Base-by-base conservation (phyloP, 176 grass and related monocot genomes). In the Lolium perenne region DNA sequence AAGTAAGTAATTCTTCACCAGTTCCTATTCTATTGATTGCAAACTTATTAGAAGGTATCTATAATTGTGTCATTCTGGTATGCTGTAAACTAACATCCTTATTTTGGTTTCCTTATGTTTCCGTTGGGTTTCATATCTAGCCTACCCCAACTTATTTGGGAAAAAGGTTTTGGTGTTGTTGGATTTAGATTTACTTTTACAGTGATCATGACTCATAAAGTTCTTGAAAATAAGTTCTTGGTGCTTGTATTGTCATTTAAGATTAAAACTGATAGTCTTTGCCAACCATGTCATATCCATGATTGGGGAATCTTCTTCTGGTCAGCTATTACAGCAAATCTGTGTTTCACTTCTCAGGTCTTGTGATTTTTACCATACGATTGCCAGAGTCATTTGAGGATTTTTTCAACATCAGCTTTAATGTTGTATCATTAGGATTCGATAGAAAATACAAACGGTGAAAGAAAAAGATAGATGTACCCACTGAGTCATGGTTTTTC, bases 301-400 rank as follows among this genome's bases (percentile, higher is more conserved):
- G 76, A 43, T 83, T 92, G 15, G 85, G 95, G 81, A 92, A 93
- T 43, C 91, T 97, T 90, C 89, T 97, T 69, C 69, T 46, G 25
- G 87, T 90, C 61, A 90, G 53, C 46, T 89, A 79, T 83, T 95
- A 89, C 84, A 97, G 91, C 66, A 83, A 83, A 67, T 45, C 45
- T 77, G 87, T 95, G 85, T 64, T 29, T 14, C 61, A 26, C 23
- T 91, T 90, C 64, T 90, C 93, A 81, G 91, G 95, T 6, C 86
- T 68, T 35, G 93, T 95, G 47, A 86, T 95, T 79, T 92, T 93
- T 90, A 91, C 72, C 25, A 93, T 93, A 73, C 32, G 32, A 35
- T 95, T 95, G 83, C 61, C 87, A 92, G 72, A 89, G 92, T 46
- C 95, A 91, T 47, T 82, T 97, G 80, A 82, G 76, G 47, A 92